Base-by-base conservation (phyloP, 2,329 filamentous ascomycete genomes). In the Ascochyta rabiei region DNA sequence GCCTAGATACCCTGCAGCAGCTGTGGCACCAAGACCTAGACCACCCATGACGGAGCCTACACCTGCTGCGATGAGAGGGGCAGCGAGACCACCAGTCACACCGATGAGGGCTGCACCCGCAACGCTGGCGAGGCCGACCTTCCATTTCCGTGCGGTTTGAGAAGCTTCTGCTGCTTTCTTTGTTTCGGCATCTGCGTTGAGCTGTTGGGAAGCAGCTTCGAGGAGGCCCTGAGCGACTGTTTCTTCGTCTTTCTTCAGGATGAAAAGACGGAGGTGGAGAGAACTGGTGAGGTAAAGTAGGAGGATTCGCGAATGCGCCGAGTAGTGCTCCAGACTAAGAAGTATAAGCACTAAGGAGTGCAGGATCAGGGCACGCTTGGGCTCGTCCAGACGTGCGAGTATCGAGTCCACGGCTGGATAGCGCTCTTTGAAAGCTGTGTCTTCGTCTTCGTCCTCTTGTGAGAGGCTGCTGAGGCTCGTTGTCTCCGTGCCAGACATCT, bases 91-190 rank as follows among this genome's bases (percentile, higher is more conserved):
- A 24, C 89, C 89, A 0, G 92, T 96, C 3, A 90, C 84, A 9
- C 87, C 87, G n/a, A 97, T 93, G 1, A 96, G 79, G 0, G 90
- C 90, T 1, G 93, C 93, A 10, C 93, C 93, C 0, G 91, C 92
- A 0, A 96, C 91, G 8, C 89, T 90, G 0, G 93, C 93, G 23
- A 97, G 80, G 0, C 93, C 91, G 18, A 97, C 91, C 71, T 92
- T 92, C 84, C 87, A 90, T 71, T 87, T 87, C 39, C 87, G 82
- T 16, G 83, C 75, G n/a, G 79, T 78, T 59, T 86, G 86, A 37
- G 82, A 85, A 56, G 90, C 86, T 50, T 91, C 87, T 0, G 79
- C 83, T 48, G 88, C 86, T 70, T 89, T 89, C 68, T 89, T 85
- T 0, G 86, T 87, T 71, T 95, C 91, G 1, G 87, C 85, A 57